These are phyloP conservation scores for Periglandula ipomoeae DNA, from an alignment of 2,329 filamentous ascomycete genomes.

Conservation along the genomic window DNA sequence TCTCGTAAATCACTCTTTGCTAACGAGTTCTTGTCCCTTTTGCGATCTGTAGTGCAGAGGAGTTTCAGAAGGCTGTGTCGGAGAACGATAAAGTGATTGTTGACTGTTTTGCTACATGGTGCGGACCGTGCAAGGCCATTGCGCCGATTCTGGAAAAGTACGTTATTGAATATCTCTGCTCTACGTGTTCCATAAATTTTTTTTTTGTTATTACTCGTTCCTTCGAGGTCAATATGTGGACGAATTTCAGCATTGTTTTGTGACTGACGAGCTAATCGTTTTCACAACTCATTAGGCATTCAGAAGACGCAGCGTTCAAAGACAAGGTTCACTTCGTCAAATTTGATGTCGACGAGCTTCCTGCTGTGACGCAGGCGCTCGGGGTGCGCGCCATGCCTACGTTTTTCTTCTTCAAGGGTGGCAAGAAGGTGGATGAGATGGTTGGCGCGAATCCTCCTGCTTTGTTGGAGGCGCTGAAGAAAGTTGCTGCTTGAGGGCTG, in stretches of 20 bases:
- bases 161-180: too few relatives aligned
- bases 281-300: slow-evolving; percentile 11
- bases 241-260: too few relatives aligned
- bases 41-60: slow-evolving; percentile 37
- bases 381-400: slow-evolving; percentile 86
- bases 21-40: background rate
- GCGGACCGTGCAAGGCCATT: slow-evolving; percentile 87
- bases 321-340: slow-evolving; percentile 70
- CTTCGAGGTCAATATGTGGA: too few relatives aligned
- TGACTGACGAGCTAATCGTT: background rate
- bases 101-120: slow-evolving; percentile 87
- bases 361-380: slow-evolving; percentile 65
- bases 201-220: background rate
- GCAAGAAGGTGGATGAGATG: slow-evolving; percentile 60
- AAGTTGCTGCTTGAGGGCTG: slow-evolving; percentile 3
- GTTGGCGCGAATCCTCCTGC: slow-evolving; percentile 70
- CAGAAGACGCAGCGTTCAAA: slow-evolving; percentile 34
- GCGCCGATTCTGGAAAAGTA: slow-evolving; percentile 53
- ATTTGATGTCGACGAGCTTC: slow-evolving; percentile 77
- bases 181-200: background rate
- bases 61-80: slow-evolving; percentile 47
- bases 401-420: slow-evolving; percentile 75
- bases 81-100: slow-evolving; percentile 56
- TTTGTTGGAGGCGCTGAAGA: slow-evolving; percentile 28
- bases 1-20: background rate